phyloP scores from a whole-genome alignment of 768 basidiomycete genomes.

The Daedalea quercina region DNA sequence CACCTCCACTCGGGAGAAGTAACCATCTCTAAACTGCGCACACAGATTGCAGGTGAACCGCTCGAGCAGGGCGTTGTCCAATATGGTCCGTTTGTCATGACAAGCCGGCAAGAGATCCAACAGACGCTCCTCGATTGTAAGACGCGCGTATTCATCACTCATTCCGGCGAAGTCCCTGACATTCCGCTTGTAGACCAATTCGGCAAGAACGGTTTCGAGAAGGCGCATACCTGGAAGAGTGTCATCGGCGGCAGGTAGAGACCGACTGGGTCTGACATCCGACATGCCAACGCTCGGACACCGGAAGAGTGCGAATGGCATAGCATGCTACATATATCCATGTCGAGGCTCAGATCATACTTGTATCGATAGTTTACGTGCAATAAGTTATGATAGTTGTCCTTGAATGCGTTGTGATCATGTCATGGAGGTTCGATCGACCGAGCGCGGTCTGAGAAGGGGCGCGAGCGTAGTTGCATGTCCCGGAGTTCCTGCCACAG shows the following conservation, averaged over 20 bases:
- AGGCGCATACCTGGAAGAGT: slow-evolving; percentile 81
- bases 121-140: slow-evolving; percentile 78
- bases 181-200: slow-evolving; percentile 45
- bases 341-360: neutral
- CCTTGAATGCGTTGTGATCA: neutral
- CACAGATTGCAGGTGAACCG: slow-evolving; percentile 77
- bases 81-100: slow-evolving; percentile 87
- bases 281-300: neutral
- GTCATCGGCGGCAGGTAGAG: slow-evolving; percentile 46
- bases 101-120: slow-evolving; percentile 70
- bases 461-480: slow-evolving; percentile 39
- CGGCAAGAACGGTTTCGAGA: slow-evolving; percentile 86
- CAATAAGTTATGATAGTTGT: neutral
- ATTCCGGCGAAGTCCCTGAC: slow-evolving; percentile 3
- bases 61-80: slow-evolving; percentile 85
- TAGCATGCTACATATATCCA: neutral
- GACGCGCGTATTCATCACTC: slow-evolving; percentile 11
- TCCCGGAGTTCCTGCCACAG: slow-evolving; percentile 53
- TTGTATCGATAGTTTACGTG: neutral
- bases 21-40: neutral
- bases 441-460: slow-evolving; percentile 36
- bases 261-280: neutral
- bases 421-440: slow-evolving; percentile 17
- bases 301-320: neutral
- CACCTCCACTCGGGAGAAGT: neutral